Conservation (phyloP, 139 green algal genomes). For the Chlamydomonas incerta region DNA sequence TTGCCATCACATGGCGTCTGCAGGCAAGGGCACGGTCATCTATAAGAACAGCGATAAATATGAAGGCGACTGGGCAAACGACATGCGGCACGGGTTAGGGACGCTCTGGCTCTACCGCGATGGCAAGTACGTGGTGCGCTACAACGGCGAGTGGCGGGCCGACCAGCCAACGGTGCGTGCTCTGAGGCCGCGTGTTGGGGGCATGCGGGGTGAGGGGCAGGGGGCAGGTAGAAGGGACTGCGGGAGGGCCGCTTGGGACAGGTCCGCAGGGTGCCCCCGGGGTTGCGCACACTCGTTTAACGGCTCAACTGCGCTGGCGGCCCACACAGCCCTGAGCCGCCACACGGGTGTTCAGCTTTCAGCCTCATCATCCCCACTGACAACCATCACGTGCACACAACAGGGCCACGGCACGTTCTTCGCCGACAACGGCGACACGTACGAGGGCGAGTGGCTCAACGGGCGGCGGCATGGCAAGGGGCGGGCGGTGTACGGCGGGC, state of each 20-base stretch:
- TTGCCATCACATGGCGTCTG: background rate
- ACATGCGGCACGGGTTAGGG: conserved; percentile 66
- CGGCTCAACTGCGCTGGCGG: no score
- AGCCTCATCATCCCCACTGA: no score
- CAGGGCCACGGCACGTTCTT: conserved; percentile 76
- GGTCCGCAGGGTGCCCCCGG: no score
- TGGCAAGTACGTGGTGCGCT: conserved; percentile 73
- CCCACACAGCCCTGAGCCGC: background rate
- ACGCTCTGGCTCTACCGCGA: conserved; percentile 71
- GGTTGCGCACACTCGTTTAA: no score
- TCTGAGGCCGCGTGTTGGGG: no score
- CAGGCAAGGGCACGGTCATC: conserved; percentile 73
- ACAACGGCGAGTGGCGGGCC: conserved; percentile 73
- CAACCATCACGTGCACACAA: background rate
- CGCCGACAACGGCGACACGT: conserved; percentile 74
- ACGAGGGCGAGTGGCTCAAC: conserved; percentile 76
- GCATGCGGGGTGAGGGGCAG: no score
- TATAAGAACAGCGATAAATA: conserved; percentile 85
- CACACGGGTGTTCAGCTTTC: background rate
- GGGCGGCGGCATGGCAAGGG: conserved; percentile 64
- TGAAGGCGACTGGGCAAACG: conserved; percentile 77
- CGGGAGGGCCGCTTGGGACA: no score
- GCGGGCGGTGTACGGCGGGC: conserved; percentile 71
- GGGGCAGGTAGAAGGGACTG: no score
- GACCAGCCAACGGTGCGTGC: conserved; percentile 63